phyloP scores from a whole-genome alignment of 176 grass and related monocot genomes.

The Luzula sylvatica region DNA sequence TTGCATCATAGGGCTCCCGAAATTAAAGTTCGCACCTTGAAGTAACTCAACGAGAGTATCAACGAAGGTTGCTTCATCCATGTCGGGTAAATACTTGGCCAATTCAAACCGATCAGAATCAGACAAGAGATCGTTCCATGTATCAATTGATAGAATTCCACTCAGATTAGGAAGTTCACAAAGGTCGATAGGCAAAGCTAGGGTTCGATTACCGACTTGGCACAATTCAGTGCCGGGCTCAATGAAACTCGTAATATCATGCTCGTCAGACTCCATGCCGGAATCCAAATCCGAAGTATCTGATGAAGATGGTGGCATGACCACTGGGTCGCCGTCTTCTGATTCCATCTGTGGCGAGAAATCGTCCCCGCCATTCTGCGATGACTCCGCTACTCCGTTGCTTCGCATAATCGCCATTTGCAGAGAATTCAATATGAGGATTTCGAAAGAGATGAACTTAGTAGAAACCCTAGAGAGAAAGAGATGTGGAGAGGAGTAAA shows the following conservation, averaged over 20 bases:
- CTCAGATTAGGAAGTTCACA: constrained; percentile 33
- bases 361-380: constrained; percentile 21
- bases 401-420: constrained; percentile 63
- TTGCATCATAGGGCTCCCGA: constrained; percentile 37
- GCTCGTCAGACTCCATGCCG: constrained; percentile 33
- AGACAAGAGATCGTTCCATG: constrained; percentile 59
- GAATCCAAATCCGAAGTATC: constrained; percentile 24
- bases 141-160: constrained; percentile 44
- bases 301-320: constrained; percentile 20
- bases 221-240: constrained; percentile 51
- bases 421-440: not conserved
- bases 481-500: not conserved
- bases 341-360: constrained; percentile 39
- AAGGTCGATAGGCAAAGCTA: constrained; percentile 48
- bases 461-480: not conserved
- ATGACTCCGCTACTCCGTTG: constrained; percentile 26
- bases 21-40: constrained; percentile 52
- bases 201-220: constrained; percentile 62
- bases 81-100: constrained; percentile 56
- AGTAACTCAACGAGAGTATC: constrained; percentile 63
- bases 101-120: constrained; percentile 63
- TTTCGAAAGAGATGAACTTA: not conserved
- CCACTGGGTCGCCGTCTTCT: constrained; percentile 28
- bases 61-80: constrained; percentile 68
- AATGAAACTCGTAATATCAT: constrained; percentile 49